These are phyloP conservation scores for Nothophoma quercina DNA, from an alignment of 2,329 filamentous ascomycete genomes.

Conservation along the genomic window DNA sequence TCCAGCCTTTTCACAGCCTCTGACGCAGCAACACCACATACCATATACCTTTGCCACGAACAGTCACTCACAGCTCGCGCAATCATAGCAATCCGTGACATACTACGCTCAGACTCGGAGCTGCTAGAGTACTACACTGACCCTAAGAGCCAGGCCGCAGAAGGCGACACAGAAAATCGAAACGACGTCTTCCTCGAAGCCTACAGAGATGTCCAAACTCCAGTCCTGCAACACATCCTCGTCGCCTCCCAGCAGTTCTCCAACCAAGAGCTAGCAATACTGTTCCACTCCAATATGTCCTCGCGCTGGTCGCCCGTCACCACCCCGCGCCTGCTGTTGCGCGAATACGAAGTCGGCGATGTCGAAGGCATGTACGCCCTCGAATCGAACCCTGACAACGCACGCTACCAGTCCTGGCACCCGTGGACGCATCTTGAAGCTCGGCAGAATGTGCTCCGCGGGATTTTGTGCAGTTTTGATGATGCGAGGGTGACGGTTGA, in stretches of 20 bases:
- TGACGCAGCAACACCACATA: conserved; percentile 28
- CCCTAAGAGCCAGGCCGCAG: no score
- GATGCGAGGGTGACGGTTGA: conserved; percentile 33
- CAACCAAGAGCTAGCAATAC: conserved; percentile 14
- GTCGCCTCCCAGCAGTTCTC: conserved; percentile 25
- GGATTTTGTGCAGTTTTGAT: conserved; percentile 24
- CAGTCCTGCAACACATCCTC: conserved; percentile 30
- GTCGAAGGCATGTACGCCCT: conserved; percentile 30
- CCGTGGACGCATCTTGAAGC: conserved; percentile 35
- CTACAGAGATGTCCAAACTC: conserved; percentile 28
- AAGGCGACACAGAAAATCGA: neutral
- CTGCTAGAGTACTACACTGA: conserved; percentile 43
- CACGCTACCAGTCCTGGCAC: conserved; percentile 36
- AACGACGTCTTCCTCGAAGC: neutral
- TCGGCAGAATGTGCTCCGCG: conserved; percentile 25
- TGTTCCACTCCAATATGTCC: conserved; percentile 19
- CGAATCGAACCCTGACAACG: conserved; percentile 35
- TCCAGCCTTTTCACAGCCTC: neutral
- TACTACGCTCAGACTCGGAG: conserved; percentile 37
- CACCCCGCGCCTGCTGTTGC: conserved; percentile 34
- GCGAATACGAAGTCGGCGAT: conserved; percentile 39
- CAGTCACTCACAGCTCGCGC: conserved; percentile 45
- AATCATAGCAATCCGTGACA: conserved; percentile 49
- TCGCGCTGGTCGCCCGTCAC: neutral
- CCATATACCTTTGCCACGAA: conserved; percentile 45